Base-by-base conservation (phyloP, 1,284 basidiomycete species). In the Naganishia sp. region DNA sequence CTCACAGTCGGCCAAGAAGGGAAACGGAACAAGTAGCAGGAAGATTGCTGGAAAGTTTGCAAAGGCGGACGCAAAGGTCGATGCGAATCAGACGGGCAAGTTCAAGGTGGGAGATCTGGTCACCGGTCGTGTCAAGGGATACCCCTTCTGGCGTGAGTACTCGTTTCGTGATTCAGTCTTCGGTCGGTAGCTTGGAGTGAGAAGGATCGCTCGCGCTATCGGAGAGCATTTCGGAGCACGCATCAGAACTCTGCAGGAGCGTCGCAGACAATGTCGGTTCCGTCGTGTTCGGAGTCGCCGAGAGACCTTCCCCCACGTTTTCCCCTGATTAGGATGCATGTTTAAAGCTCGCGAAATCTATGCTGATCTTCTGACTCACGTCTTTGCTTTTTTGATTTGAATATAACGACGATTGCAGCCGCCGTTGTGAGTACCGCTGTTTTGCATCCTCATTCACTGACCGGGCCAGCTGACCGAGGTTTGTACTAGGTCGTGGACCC, bases 81-180 rank as follows among this genome's bases (percentile, higher is more conserved):
- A 41, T 23, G n/a, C n/a, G n/a, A 32, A 15, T n/a, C 46, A 52
- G 42, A 39, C 35, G 35, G 51, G 51, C 28, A 51, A 79, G 69
- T 88, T 85, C 77, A 80, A 83, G 43, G 72, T 83, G 64, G 84
- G 89, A 75, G 93, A 96, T 77, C 84, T 93, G 72, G 93, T 98
- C 41, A 86, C 97, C 67, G 92, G 87, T 46, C 94, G 96, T 82
- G 83, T 99, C 75, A 90, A 90, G 81, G 94, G 95, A 17, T 98
- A 85, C 82, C 92, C 95, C 15, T 85, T 90, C 35, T 98, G 94
- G 94, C 79, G 79, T 80, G 72, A 79, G 79, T 77, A 1, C 15
- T 52, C 49, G n/a, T 32, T 56, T 47, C 23, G 49, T 25, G 2
- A 18, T 56, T 13, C 39, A 13, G 21, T n/a, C 15, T 9, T 18